phyloP scores from a whole-genome alignment of 2,329 filamentous ascomycete genomes.

The Trichoderma hamatum region DNA sequence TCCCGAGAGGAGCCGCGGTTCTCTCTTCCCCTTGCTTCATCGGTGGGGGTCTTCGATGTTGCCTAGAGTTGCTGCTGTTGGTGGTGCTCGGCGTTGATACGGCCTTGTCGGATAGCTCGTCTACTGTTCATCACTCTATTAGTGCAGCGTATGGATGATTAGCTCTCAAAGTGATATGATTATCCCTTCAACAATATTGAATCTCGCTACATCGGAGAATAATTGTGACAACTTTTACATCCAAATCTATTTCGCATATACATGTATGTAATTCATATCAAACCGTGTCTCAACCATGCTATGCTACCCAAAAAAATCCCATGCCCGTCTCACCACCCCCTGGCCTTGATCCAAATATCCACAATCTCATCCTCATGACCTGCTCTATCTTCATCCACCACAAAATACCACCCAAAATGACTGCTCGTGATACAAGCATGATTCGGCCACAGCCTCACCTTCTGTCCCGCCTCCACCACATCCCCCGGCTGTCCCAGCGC shows the following conservation, averaged over 20 bases:
- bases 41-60: constrained; percentile 12
- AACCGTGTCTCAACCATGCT: background rate
- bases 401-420: constrained; percentile 71
- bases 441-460: constrained; percentile 75
- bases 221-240: background rate
- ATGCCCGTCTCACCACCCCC: constrained; percentile 33
- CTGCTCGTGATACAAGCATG: constrained; percentile 78
- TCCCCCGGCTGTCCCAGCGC: constrained; percentile 33
- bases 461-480: constrained; percentile 62
- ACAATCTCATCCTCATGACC: constrained; percentile 62
- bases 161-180: background rate
- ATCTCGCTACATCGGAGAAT: background rate
- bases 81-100: background rate
- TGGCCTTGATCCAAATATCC: constrained; percentile 66
- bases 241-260: background rate
- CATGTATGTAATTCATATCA: background rate
- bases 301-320: background rate
- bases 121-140: background rate
- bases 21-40: constrained; percentile 8
- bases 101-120: background rate
- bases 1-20: background rate
- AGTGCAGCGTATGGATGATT: background rate
- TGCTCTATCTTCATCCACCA: constrained; percentile 65
- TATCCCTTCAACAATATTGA: background rate
- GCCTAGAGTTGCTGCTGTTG: background rate